A percentile compares a stretch with the other conserved stretches of the same genome.
phyloP scores from a whole-genome alignment of 345 rosid species.

The Reutealis trisperma region DNA sequence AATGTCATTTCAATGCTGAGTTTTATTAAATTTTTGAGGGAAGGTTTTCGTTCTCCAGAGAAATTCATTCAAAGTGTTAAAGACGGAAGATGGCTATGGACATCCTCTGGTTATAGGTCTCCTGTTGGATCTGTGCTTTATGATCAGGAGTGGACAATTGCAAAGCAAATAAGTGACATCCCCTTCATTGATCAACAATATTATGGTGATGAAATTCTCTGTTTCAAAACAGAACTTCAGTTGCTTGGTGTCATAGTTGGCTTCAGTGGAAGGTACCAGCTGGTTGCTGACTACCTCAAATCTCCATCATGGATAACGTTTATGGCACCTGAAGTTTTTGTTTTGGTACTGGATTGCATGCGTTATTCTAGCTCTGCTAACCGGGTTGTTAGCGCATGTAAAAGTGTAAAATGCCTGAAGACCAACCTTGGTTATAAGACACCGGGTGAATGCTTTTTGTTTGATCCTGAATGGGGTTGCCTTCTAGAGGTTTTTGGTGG shows the following conservation, averaged over 20 bases:
- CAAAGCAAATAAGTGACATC: constrained; percentile 50
- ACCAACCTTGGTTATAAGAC: constrained; percentile 47
- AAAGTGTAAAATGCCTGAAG: constrained; percentile 43
- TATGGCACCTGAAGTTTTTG: constrained; percentile 46
- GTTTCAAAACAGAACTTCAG: constrained; percentile 48
- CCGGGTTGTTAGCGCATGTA: constrained; percentile 28
- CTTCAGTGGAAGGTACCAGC: constrained; percentile 31
- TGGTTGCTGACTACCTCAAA: constrained; percentile 47
- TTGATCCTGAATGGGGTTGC: constrained; percentile 56
- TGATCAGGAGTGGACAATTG: constrained; percentile 50
- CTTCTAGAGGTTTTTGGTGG: constrained; percentile 51
- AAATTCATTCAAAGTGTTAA: constrained; percentile 46
- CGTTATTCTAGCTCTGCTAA: background rate
- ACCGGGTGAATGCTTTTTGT: constrained; percentile 56
- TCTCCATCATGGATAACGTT: constrained; percentile 6
- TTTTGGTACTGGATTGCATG: constrained; percentile 48
- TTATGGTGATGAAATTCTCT: constrained; percentile 42
- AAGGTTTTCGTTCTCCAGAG: constrained; percentile 38
- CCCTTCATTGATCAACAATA: constrained; percentile 49
- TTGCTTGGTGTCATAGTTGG: constrained; percentile 58
- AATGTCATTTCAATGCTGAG: constrained; percentile 50
- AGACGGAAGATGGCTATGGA: constrained; percentile 49
- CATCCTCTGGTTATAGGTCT: constrained; percentile 43
- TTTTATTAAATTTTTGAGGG: constrained; percentile 54
- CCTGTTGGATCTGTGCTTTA: constrained; percentile 60